Percentiles rank a stretch among this genome's conserved stretches.
Conservation (phyloP, 2,329 filamentous ascomycete genomes). For the Penicillium brasilianum region DNA sequence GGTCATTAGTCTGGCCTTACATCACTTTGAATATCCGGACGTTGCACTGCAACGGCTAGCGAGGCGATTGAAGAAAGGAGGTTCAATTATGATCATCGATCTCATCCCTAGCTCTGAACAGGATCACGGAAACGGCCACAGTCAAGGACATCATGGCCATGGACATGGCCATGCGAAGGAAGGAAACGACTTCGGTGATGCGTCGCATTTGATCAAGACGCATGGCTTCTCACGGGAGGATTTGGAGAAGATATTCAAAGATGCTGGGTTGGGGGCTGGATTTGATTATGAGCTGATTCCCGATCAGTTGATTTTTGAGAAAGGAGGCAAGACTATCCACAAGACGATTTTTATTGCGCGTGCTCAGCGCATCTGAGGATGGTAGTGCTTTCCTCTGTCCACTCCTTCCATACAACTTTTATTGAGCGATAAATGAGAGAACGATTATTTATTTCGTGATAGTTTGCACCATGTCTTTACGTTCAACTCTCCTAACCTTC, state of each 20-base stretch:
- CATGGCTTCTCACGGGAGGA: constrained; percentile 68
- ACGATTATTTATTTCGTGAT: too few species aligned
- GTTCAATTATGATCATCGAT: constrained; percentile 71
- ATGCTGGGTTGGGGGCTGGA: constrained; percentile 63
- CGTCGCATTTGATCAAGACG: constrained; percentile 63
- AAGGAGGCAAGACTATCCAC: constrained; percentile 29
- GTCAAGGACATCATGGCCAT: constrained; percentile 31
- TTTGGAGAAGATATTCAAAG: constrained; percentile 65
- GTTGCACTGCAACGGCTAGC: constrained; percentile 64
- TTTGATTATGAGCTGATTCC: constrained; percentile 64
- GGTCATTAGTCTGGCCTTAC: constrained; percentile 66
- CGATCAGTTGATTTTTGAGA: constrained; percentile 54
- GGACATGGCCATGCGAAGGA: constrained; percentile 13
- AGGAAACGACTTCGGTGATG: constrained; percentile 38
- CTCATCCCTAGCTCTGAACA: constrained; percentile 61
- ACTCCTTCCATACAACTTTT: too few species aligned
- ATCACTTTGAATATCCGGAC: constrained; percentile 70
- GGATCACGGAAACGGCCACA: constrained; percentile 21
- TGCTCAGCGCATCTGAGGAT: constrained; percentile 31
- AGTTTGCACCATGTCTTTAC: too few species aligned
- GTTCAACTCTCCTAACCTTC: too few species aligned
- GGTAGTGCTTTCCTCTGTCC: too few species aligned
- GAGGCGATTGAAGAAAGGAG: constrained; percentile 67
- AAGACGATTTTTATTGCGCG: constrained; percentile 42
- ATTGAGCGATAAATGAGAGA: too few species aligned